A percentile compares a stretch with the other conserved stretches of the same genome.
These are phyloP conservation scores for Forsythia suspensa DNA, from an alignment of 257 asterid genomes.

Conservation along the genomic window DNA sequence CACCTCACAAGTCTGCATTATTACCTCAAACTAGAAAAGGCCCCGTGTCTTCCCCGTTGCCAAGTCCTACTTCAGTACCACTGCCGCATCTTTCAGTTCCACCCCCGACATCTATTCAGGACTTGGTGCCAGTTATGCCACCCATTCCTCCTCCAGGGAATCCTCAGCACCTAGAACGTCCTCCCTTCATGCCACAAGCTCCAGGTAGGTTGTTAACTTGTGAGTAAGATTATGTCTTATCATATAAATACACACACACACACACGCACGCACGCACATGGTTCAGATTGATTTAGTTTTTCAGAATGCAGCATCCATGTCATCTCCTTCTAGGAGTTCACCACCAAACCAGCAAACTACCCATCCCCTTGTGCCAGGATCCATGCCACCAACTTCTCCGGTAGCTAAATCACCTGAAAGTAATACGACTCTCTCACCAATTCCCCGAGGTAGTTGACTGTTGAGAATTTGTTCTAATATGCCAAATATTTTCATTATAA, in stretches of 20 bases:
- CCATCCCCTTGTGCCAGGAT: constrained; percentile 34
- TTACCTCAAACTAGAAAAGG: constrained; percentile 36
- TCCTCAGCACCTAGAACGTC: constrained; percentile 28
- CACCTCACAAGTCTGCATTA: constrained; percentile 42
- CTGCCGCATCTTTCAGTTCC: constrained; percentile 44
- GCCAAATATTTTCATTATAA: neutral
- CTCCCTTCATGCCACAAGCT: constrained; percentile 41
- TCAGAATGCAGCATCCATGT: constrained; percentile 47
- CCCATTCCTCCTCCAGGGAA: constrained; percentile 39
- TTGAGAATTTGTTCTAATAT: constrained; percentile 8
- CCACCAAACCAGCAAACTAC: constrained; percentile 40
- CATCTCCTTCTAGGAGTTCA: constrained; percentile 45
- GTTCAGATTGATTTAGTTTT: constrained; percentile 33
- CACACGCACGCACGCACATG: constrained; percentile 3
- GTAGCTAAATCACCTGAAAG: constrained; percentile 40
- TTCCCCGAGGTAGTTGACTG: constrained; percentile 49
- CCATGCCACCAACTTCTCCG: constrained; percentile 45
- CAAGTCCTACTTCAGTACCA: constrained; percentile 35
- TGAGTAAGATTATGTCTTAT: constrained; percentile 17
- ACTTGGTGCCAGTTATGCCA: constrained; percentile 37
- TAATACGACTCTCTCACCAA: constrained; percentile 32
- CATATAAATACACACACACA: neutral
- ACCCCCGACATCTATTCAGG: constrained; percentile 25
- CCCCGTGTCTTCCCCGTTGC: constrained; percentile 34
- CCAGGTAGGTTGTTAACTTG: constrained; percentile 52